These are phyloP conservation scores for Prototheca wickerhamii DNA, from an alignment of 163 green algal species.

Conservation along the genomic window DNA sequence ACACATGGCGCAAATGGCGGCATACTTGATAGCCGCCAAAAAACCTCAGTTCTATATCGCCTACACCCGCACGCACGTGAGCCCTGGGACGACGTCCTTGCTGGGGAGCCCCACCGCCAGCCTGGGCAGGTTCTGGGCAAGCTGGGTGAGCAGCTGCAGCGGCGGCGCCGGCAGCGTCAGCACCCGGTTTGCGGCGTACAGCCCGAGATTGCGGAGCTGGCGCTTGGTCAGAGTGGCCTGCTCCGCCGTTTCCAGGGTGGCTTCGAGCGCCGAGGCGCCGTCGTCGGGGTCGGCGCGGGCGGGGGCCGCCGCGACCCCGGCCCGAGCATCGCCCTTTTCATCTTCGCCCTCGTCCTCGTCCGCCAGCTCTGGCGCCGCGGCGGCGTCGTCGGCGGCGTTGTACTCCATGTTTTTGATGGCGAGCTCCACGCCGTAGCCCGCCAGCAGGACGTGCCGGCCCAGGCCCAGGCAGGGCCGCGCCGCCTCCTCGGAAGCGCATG, in stretches of 20 bases:
- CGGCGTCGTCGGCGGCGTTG: constrained; percentile 46
- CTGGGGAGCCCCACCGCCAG: constrained; percentile 56
- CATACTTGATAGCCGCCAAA: too few relatives aligned
- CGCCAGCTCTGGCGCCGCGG: background rate
- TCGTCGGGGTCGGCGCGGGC: background rate
- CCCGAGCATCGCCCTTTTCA: background rate
- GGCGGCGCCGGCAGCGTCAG: constrained; percentile 24
- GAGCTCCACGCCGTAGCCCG: constrained; percentile 84
- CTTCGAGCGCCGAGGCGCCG: constrained; percentile 19
- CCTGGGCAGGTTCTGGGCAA: constrained; percentile 72
- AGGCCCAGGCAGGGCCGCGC: constrained; percentile 34
- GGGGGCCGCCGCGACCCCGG: background rate
- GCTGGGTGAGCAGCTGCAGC: constrained; percentile 58
- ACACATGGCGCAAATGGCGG: too few relatives aligned
- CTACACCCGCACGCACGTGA: too few relatives aligned
- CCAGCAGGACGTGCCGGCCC: constrained; percentile 42
- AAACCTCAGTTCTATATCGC: too few relatives aligned
- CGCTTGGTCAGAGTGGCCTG: constrained; percentile 18
- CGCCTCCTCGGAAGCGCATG: background rate
- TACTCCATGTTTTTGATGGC: constrained; percentile 98
- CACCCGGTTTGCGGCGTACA: constrained; percentile 72
- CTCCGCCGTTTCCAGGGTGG: constrained; percentile 13
- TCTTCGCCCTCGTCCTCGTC: constrained; percentile 3
- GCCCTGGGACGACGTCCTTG: too few relatives aligned
- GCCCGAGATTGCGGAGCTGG: constrained; percentile 77